These are phyloP conservation scores for Rosa persica DNA, from an alignment of 306 rosid species.

Conservation along the genomic window DNA sequence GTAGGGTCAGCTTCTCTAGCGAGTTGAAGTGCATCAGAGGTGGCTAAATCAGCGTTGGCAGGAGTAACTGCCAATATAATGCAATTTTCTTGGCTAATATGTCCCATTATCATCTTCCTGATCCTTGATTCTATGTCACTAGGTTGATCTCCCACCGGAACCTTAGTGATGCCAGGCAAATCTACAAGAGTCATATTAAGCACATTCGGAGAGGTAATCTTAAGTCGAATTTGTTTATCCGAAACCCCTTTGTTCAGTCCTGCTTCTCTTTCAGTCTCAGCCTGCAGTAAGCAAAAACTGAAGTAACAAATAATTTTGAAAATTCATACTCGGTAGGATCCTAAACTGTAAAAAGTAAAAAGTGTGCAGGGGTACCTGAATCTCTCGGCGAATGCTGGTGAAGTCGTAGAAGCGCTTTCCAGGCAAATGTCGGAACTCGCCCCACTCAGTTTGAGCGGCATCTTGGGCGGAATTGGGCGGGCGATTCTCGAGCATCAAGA, in stretches of 20 bases:
- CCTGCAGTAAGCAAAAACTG: not conserved
- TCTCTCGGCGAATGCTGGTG: slow-evolving; percentile 32
- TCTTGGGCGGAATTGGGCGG: not conserved
- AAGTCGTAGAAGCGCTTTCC: slow-evolving; percentile 37
- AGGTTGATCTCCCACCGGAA: slow-evolving; percentile 50
- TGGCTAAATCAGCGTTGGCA: slow-evolving; percentile 46
- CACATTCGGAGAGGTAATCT: slow-evolving; percentile 40
- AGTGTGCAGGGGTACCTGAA: slow-evolving; percentile 21
- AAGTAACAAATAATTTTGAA: too few species aligned
- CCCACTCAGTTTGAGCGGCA: slow-evolving; percentile 27
- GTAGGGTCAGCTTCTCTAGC: slow-evolving; percentile 42
- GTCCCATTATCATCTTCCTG: slow-evolving; percentile 38
- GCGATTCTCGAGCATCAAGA: slow-evolving; percentile 37
- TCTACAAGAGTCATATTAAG: slow-evolving; percentile 43
- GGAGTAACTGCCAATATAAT: slow-evolving; percentile 42
- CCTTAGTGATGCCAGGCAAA: slow-evolving; percentile 44
- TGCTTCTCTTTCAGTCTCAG: slow-evolving; percentile 38
- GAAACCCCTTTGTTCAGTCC: slow-evolving; percentile 40
- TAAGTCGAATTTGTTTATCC: slow-evolving; percentile 36
- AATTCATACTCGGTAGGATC: too few species aligned
- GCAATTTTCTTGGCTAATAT: slow-evolving; percentile 31
- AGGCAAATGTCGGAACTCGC: slow-evolving; percentile 43
- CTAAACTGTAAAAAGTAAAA: too few species aligned
- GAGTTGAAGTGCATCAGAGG: slow-evolving; percentile 45
- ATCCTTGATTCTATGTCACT: slow-evolving; percentile 39